A percentile compares a stretch with the other conserved stretches of the same genome.
These are phyloP conservation scores for Musa schizocarpa DNA, from an alignment of 176 grass and related monocot genomes.

Conservation along the genomic window DNA sequence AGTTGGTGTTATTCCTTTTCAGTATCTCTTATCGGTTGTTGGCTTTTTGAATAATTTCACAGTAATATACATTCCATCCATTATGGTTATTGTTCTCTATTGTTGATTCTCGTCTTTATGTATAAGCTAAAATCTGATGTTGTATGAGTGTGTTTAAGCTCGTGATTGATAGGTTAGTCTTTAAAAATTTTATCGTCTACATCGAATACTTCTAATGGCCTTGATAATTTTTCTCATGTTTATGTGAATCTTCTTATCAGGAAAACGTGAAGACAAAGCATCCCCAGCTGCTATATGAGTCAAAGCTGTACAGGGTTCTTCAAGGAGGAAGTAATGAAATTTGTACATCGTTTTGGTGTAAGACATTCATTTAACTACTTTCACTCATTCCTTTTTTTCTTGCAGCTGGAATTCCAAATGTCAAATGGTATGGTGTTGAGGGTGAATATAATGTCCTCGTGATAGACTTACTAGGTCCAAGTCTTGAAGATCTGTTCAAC, in stretches of 20 bases:
- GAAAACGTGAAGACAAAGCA: constrained; percentile 99
- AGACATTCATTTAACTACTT: neutral
- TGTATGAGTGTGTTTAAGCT: too few relatives aligned
- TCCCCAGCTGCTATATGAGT: constrained; percentile 94
- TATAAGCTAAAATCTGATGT: too few relatives aligned
- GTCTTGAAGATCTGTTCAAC: constrained; percentile 95
- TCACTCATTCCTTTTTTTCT: constrained; percentile 25
- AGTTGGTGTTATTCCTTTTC: neutral
- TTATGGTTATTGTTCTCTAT: neutral
- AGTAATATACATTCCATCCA: neutral
- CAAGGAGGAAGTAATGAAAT: constrained; percentile 88
- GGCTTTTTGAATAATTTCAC: neutral
- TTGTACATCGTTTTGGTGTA: constrained; percentile 11
- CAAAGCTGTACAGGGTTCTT: constrained; percentile 83
- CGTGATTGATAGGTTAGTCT: neutral
- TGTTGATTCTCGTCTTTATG: neutral
- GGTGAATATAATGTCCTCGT: constrained; percentile 96
- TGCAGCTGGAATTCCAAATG: constrained; percentile 81
- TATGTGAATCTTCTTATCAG: constrained; percentile 29
- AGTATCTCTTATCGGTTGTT: neutral
- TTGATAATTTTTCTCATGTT: constrained; percentile 7
- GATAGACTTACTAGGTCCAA: constrained; percentile 94
- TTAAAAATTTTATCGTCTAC: neutral
- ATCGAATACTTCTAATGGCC: neutral
- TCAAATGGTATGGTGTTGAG: constrained; percentile 96